Base-by-base conservation (phyloP, 345 rosid species). In the Lumnitzera racemosa region DNA sequence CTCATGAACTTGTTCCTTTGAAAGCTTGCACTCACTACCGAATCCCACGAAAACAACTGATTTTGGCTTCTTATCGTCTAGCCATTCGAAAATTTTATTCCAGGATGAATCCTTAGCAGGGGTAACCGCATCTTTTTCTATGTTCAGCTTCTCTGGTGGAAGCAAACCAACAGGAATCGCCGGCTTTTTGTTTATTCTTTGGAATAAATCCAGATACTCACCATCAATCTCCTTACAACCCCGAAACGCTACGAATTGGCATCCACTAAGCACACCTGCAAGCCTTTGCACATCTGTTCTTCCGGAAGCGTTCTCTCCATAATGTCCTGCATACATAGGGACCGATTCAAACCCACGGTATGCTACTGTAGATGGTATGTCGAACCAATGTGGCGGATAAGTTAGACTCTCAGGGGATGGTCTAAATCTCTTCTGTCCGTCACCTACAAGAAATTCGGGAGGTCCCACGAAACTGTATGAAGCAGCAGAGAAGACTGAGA, bases 11-110 rank as follows among this genome's bases (percentile, higher is more conserved):
- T 68, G 68, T 43, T 76, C 73, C 55, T 17, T 57, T 6, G 56
- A 64, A 2, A 76, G 62, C 57, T 50, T 68, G 47, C 31, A 61
- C 57, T 76, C 76, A 23, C 73, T 76, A 3, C 76, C 76, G 31
- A 76, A 71, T 2, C 66, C 68, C 1, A 68, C 73, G 62, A 68
- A 76, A 49, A 76, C 70, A 47, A 71, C 71, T 0, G 76, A 68
- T n/a, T 56, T 71, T 0, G 68, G 57, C 48, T 16, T 46, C 57
- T 68, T 65, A 2, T 15, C 14, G 15, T 76, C 71, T 11, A 76
- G 68, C 75, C 79, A 75, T 12, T 61, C n/a, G 12, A 67, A 65
- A n/a, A 49, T 31, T 31, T 57, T 46, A 56, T 47, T 47, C 72
- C 68, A 25, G 16, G 14, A 11, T 23, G 43, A 9, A 36, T 4